Percentiles rank a stretch among this genome's conserved stretches.
These are phyloP conservation scores for Oemleria cerasiformis DNA, from an alignment of 306 rosid species.

Conservation along the genomic window DNA sequence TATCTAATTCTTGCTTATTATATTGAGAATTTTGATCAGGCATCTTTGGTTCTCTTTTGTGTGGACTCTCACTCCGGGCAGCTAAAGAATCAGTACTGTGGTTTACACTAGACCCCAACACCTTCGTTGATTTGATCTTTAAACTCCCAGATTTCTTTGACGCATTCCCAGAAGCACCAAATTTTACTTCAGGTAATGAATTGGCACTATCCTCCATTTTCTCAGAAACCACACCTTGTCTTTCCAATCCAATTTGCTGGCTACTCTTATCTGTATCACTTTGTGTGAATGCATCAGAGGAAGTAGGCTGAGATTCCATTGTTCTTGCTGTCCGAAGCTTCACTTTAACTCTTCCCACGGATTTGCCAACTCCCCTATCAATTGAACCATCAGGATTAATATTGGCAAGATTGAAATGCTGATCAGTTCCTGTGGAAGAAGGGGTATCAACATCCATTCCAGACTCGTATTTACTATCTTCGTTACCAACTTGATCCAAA, in stretches of 20 bases:
- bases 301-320: conserved; percentile 61
- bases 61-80: conserved; percentile 27
- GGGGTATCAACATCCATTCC: conserved; percentile 75
- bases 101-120: conserved; percentile 48
- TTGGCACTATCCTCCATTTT: conserved; percentile 75
- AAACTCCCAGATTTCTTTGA: conserved; percentile 66
- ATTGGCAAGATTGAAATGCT: conserved; percentile 55
- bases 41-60: conserved; percentile 39
- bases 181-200: conserved; percentile 45
- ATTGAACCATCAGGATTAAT: conserved; percentile 60
- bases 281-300: conserved; percentile 69
- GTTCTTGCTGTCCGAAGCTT: conserved; percentile 66
- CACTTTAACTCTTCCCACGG: conserved; percentile 81
- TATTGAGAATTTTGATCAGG: conserved; percentile 39
- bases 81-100: conserved; percentile 30
- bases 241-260: conserved; percentile 65
- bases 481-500: conserved; percentile 38
- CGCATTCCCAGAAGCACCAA: conserved; percentile 23
- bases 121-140: conserved; percentile 75
- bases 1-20: conserved; percentile 68
- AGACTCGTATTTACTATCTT: conserved; percentile 46
- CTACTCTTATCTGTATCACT: conserved; percentile 90
- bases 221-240: conserved; percentile 41
- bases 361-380: conserved; percentile 45
- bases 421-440: conserved; percentile 81